Conservation (phyloP, 306 rosid species). For the Begonia peltatifolia region DNA sequence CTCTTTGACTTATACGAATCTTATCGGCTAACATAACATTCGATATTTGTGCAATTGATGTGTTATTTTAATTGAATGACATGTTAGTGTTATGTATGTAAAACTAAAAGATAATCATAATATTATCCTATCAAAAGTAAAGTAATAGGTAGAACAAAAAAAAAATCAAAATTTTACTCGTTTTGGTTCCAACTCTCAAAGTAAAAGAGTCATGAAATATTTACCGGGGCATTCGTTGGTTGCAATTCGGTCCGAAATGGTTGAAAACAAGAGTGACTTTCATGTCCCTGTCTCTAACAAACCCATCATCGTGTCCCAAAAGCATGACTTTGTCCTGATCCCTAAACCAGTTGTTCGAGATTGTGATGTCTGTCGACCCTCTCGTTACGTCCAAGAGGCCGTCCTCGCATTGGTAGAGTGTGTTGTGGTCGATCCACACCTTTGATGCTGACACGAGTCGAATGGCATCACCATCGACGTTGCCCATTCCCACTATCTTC, state of each 20-base stretch:
- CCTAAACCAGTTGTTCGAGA: constrained; percentile 35
- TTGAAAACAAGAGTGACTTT: constrained; percentile 23
- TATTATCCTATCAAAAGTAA: too few relatives aligned
- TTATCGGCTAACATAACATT: too few relatives aligned
- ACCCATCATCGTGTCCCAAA: constrained; percentile 33
- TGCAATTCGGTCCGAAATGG: constrained; percentile 37
- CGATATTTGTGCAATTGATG: too few relatives aligned
- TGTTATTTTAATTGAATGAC: too few relatives aligned
- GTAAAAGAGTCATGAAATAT: too few relatives aligned
- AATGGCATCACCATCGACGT: constrained; percentile 31
- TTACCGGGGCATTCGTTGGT: constrained; percentile 38
- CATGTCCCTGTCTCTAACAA: constrained; percentile 19
- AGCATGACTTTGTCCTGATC: constrained; percentile 36
- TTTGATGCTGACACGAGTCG: constrained; percentile 20
- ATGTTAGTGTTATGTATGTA: too few relatives aligned
- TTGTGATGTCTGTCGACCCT: constrained; percentile 24
- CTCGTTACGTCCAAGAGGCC: constrained; percentile 32
- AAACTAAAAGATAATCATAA: too few relatives aligned
- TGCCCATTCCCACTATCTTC: constrained; percentile 10
- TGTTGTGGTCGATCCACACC: constrained; percentile 37
- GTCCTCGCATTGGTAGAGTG: constrained; percentile 23
- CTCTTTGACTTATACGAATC: too few relatives aligned
- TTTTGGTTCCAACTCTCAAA: too few relatives aligned
- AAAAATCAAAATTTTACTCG: too few relatives aligned
- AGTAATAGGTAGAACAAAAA: too few relatives aligned